Percentiles rank a stretch among this genome's conserved stretches.
phyloP scores from a whole-genome alignment of 2,329 filamentous ascomycete species.

The Stemphylium vesicarium region DNA sequence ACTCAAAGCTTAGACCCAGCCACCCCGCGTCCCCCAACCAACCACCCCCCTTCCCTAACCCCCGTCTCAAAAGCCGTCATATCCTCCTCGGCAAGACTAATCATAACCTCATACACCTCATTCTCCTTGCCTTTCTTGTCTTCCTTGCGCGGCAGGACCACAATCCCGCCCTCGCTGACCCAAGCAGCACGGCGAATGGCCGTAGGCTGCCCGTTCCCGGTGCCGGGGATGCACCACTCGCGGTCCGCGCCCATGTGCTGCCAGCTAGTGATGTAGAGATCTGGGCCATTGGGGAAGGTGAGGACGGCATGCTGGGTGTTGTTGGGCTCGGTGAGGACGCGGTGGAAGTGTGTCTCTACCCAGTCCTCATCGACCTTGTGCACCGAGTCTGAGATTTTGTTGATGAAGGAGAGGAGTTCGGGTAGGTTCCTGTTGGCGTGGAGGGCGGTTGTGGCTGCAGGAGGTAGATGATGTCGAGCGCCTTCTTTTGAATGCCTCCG shows the following conservation, averaged over 20 bases:
- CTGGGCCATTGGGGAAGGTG: conserved; percentile 26
- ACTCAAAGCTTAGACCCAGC: too few relatives aligned
- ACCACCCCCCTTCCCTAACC: conserved; percentile 13
- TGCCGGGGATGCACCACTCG: conserved; percentile 34
- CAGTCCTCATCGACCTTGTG: not conserved
- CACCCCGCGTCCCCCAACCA: not conserved
- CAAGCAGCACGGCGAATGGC: conserved; percentile 30
- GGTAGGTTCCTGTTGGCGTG: not conserved
- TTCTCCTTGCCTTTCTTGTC: conserved; percentile 3
- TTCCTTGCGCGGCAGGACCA: conserved; percentile 25
- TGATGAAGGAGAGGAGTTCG: not conserved
- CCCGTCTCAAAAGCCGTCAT: conserved; percentile 20
- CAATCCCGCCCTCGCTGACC: conserved; percentile 31
- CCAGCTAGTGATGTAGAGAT: conserved; percentile 40
- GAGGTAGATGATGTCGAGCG: not conserved
- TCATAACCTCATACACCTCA: conserved; percentile 20
- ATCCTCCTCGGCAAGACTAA: conserved; percentile 28
- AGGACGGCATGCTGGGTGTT: not conserved
- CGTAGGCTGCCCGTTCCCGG: conserved; percentile 13
- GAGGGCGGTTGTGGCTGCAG: not conserved
- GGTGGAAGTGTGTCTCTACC: not conserved
- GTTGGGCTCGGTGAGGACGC: not conserved
- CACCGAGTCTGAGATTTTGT: conserved; percentile 1
- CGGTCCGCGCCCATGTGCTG: conserved; percentile 30
- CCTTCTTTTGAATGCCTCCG: not conserved